These are phyloP conservation scores for Purshia tridentata DNA, from an alignment of 306 rosid genomes.

Conservation along the genomic window DNA sequence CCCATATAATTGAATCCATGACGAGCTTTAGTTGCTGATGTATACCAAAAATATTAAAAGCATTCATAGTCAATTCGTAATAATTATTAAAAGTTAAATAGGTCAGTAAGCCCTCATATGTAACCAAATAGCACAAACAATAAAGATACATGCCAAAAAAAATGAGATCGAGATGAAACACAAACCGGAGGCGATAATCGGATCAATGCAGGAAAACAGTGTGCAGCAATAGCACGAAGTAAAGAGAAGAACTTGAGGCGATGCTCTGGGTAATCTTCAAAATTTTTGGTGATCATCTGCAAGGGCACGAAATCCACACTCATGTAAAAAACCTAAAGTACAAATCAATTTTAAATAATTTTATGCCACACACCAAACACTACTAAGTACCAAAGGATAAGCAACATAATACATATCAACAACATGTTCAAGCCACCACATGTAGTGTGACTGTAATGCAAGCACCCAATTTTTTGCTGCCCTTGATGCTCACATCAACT, in stretches of 20 bases:
- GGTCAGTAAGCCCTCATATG: background rate
- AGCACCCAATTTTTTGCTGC: background rate
- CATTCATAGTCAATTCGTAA: background rate
- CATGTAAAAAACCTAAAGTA: background rate
- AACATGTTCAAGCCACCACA: background rate
- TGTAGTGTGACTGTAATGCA: background rate
- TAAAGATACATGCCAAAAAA: background rate
- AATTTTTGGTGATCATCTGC: slow-evolving; percentile 93
- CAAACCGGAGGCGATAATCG: slow-evolving; percentile 82
- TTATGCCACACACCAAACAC: background rate
- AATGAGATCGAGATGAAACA: slow-evolving; percentile 17
- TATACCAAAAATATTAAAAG: background rate
- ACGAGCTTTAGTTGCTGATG: slow-evolving; percentile 95
- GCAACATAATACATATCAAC: background rate
- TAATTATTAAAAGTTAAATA: background rate
- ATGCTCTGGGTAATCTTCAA: slow-evolving; percentile 98
- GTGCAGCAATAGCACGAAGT: slow-evolving; percentile 91
- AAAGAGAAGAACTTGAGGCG: slow-evolving; percentile 95
- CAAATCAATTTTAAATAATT: background rate
- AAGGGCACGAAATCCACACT: background rate
- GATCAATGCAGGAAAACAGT: slow-evolving; percentile 92
- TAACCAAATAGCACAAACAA: background rate
- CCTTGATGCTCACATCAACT: background rate
- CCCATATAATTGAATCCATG: slow-evolving; percentile 98
- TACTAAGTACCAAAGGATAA: background rate